Evolutionary conservation across 306 rosid species (phyloP).

Genomic region (Ormosia emarginata): DNA sequence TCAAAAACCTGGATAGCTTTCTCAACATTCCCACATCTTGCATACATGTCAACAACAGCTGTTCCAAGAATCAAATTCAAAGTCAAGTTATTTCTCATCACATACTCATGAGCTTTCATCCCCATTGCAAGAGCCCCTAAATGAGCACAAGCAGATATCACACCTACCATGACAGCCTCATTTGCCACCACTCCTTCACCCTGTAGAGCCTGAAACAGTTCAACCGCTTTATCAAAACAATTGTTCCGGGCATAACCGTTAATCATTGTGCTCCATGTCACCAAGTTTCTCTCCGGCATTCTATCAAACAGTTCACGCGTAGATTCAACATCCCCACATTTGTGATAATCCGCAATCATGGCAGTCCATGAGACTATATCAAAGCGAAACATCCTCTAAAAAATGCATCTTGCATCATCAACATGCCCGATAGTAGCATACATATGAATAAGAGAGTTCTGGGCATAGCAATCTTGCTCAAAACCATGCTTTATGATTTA

Average conservation of each 20-base stretch:
- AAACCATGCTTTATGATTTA: conserved; percentile 27
- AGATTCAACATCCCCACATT: conserved; percentile 35
- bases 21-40: conserved; percentile 41
- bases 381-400: conserved; percentile 26
- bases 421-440: conserved; percentile 32
- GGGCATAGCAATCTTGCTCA: no score
- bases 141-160: conserved; percentile 50
- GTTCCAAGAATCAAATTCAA: conserved; percentile 45
- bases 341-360: conserved; percentile 32
- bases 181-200: conserved; percentile 39
- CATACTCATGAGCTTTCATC: conserved; percentile 35
- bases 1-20: conserved; percentile 37
- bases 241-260: conserved; percentile 35
- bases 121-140: conserved; percentile 44
- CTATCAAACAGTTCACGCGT: conserved; percentile 37
- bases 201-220: conserved; percentile 30
- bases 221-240: conserved; percentile 28
- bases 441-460: no score
- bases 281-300: conserved; percentile 42
- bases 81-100: conserved; percentile 23
- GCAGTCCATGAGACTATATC: conserved; percentile 37
- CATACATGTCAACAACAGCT: conserved; percentile 48
- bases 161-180: conserved; percentile 44
- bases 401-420: conserved; percentile 26
- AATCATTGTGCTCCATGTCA: conserved; percentile 46